A percentile compares a stretch with the other conserved stretches of the same genome.
These are phyloP conservation scores for Pseudoscleropodium purum DNA, from an alignment of 225 moss, liverwort and hornwort genomes.

Conservation along the genomic window DNA sequence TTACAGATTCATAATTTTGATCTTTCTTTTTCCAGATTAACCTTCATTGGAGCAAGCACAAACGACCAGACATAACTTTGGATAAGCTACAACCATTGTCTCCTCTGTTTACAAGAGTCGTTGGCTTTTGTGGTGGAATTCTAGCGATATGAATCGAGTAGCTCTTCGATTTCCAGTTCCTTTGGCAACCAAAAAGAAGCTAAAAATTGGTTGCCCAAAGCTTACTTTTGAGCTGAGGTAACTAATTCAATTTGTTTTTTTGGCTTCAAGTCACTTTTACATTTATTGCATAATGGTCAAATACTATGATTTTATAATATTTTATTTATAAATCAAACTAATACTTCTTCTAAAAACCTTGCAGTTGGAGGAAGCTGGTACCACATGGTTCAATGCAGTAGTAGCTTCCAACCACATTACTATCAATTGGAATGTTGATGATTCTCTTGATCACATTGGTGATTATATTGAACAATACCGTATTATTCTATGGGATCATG, in stretches of 20 bases:
- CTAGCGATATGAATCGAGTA: neutral
- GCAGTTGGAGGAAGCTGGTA: fast-evolving
- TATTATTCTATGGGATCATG: neutral
- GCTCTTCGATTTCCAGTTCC: neutral
- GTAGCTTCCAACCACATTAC: neutral
- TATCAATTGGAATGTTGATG: neutral
- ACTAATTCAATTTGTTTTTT: too few species aligned
- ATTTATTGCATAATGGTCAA: too few species aligned
- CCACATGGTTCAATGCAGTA: neutral
- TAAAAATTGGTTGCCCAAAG: neutral
- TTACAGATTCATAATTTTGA: too few species aligned
- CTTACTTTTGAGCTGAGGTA: neutral
- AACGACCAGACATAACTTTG: neutral
- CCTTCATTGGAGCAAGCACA: neutral
- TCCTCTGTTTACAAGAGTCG: neutral
- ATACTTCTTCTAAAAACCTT: neutral
- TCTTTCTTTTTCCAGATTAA: neutral
- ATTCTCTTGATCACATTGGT: neutral
- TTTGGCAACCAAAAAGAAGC: neutral
- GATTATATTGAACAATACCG: fast-evolving
- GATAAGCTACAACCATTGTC: neutral
- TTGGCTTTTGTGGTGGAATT: neutral
- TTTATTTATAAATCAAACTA: too few species aligned
- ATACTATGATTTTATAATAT: fast-evolving
- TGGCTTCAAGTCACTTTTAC: too few species aligned